Evolutionary conservation across 2,329 filamentous ascomycete genomes (phyloP).

Genomic region (Gremmenia infestans): DNA sequence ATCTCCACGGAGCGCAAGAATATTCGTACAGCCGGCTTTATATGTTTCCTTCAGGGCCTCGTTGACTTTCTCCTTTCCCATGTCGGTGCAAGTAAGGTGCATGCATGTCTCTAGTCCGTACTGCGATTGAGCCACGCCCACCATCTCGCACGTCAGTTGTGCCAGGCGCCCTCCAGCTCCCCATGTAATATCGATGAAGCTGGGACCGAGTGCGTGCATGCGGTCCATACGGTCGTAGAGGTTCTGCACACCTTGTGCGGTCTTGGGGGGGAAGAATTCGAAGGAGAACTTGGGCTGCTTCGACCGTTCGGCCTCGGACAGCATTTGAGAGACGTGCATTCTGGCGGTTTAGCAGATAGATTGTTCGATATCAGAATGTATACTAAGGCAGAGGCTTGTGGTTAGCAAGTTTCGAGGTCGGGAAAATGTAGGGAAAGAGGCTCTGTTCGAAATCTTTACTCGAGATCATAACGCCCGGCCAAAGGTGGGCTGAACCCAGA

Average conservation of each 20-base stretch:
- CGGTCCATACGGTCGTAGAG: conserved; percentile 99
- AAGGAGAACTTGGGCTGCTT: conserved; percentile 91
- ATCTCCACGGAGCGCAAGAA: conserved; percentile 87
- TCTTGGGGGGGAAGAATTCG: conserved; percentile 99
- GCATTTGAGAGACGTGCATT: conserved; percentile 96
- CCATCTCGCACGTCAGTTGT: conserved; percentile 95
- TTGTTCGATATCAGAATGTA: conserved; percentile 2
- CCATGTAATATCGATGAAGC: conserved; percentile 98
- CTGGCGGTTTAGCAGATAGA: conserved; percentile 33
- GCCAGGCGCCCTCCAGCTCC: conserved; percentile 89
- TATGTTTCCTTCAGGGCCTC: conserved; percentile 83
- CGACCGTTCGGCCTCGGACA: conserved; percentile 73
- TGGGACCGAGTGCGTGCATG: conserved; percentile 90
- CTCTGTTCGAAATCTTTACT: neutral
- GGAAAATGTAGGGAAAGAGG: conserved; percentile 1
- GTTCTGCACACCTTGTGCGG: conserved; percentile 94
- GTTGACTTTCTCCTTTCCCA: conserved; percentile 89
- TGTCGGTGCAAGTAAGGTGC: conserved; percentile 98
- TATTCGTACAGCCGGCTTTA: conserved; percentile 95
- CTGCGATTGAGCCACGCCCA: conserved; percentile 87
- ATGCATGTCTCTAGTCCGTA: conserved; percentile 98
- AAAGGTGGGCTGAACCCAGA: neutral
- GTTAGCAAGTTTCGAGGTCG: neutral
- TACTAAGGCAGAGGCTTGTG: neutral
- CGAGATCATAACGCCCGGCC: neutral